Evolutionary conservation across 164 flowering plant species (phyloP).

Genomic region (Euptelea pleiosperma): DNA sequence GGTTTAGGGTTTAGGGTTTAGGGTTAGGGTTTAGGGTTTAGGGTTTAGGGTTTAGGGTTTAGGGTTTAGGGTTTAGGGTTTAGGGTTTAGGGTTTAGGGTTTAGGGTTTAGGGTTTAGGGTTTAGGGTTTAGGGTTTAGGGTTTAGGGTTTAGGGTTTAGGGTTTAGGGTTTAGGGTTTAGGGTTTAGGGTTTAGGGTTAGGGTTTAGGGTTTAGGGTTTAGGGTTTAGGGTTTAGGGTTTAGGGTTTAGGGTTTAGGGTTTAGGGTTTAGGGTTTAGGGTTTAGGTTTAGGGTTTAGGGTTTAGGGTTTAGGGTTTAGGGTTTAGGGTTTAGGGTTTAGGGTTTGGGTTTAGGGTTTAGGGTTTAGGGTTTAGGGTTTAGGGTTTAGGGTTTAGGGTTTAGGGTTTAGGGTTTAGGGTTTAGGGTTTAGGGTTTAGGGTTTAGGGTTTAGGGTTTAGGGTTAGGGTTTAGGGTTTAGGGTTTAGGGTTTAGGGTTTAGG

Average conservation of each 20-base stretch:
- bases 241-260: conserved; percentile 2
- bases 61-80: conserved; percentile 13
- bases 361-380: neutral
- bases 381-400: conserved; percentile 6
- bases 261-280: neutral
- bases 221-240: neutral
- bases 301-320: conserved; percentile 1
- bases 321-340: conserved; percentile 6
- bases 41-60: conserved; percentile 17
- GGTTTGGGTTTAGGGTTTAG: conserved; percentile 4
- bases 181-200: conserved; percentile 8
- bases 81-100: conserved; percentile 15
- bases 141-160: conserved; percentile 19
- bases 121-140: conserved; percentile 19
- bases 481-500: conserved; percentile 1
- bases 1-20: conserved; percentile 18
- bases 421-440: conserved; percentile 10
- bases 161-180: conserved; percentile 11
- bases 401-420: conserved; percentile 1
- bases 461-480: conserved; percentile 2
- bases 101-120: conserved; percentile 21
- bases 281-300: neutral
- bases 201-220: conserved; percentile 1
- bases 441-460: conserved; percentile 8
- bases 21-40: conserved; percentile 16